Evolutionary conservation across 208 protist species (phyloP), one percentile per base, ranked within the genome.

Genomic region (Trypanosoma cruzi): DNA sequence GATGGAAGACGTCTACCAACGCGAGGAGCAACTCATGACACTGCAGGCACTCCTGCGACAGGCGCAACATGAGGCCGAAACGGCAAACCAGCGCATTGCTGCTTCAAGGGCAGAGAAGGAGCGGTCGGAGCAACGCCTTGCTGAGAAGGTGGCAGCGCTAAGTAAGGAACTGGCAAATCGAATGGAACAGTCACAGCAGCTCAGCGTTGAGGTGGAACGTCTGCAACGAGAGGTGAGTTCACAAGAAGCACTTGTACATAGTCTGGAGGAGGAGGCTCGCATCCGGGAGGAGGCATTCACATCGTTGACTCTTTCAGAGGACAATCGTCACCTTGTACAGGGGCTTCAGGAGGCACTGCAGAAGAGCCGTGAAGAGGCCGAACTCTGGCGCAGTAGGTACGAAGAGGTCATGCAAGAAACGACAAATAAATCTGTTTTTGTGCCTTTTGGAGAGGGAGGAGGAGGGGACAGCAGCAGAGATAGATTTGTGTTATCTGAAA

Each of bases 261-360:
- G 58, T 49, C 64, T 90, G 13, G 85, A 90, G 68, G 80, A 82
- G 46, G 85, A 93, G 57, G 84, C 85, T 0, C 64, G 46, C 5
- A 85, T 79, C 60, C 79, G 88, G 14, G 88, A 93, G 71, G 82
- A 85, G 24, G 84, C 88, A 0, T 84, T 93, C 26, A 66, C 73
- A 29, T 70, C 84, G 7, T 65, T 90, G 22, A 80, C 90, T 74
- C 74, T 93, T 56, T 85, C 85, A 14, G 88, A 90, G 52, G 85
- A 88, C 48, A 81, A 79, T 49, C 82, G 84, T 54, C 69, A 72
- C 20, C 62, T 85, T 20, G 77, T 88, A n/a, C 66, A 77, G 44
- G 72, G 83, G 18, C 71, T 93, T 53, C 82, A 90, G 75, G 55
- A 13, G 26, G 56, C 73, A 34, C 65, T 88, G 36, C 76, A 89